Evolutionary conservation across 495 filamentous ascomycete genomes (phyloP).

Genomic region (Penicillium cosmopolitanum): DNA sequence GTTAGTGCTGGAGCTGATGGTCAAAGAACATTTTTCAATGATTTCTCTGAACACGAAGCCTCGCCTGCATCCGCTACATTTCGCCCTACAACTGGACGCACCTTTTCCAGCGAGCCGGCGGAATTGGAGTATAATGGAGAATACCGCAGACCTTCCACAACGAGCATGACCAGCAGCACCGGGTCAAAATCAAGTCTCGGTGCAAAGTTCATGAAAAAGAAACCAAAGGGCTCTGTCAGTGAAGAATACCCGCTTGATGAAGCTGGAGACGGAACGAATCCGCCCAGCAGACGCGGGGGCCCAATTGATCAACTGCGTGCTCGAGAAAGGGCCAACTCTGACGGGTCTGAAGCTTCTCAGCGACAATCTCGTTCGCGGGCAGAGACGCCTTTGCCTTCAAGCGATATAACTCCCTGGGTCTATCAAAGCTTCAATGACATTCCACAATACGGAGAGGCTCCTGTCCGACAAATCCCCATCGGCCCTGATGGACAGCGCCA

Average conservation of each 20-base stretch:
- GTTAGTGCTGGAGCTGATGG: slow-evolving; percentile 38
- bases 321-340: slow-evolving; percentile 77
- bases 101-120: slow-evolving; percentile 67
- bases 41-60: slow-evolving; percentile 45
- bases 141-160: slow-evolving; percentile 83
- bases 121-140: slow-evolving; percentile 69
- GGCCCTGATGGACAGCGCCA: slow-evolving; percentile 71
- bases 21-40: slow-evolving; percentile 48
- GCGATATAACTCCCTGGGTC: slow-evolving; percentile 93
- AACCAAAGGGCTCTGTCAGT: slow-evolving; percentile 83
- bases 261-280: slow-evolving; percentile 58
- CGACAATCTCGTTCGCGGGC: slow-evolving; percentile 67
- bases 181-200: slow-evolving; percentile 82
- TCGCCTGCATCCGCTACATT: slow-evolving; percentile 68
- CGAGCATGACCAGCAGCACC: slow-evolving; percentile 87
- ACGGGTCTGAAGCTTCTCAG: slow-evolving; percentile 65
- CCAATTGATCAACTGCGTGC: slow-evolving; percentile 59
- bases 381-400: slow-evolving; percentile 78
- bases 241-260: slow-evolving; percentile 72
- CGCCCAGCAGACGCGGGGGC: slow-evolving; percentile 32
- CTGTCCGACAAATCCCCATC: slow-evolving; percentile 72
- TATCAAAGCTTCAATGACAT: slow-evolving; percentile 91
- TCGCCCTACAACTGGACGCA: slow-evolving; percentile 65
- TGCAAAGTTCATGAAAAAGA: slow-evolving; percentile 67
- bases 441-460: slow-evolving; percentile 79